Conservation (phyloP, 2,329 filamentous ascomycete species). For the Fusarium sterilihyphosum region DNA sequence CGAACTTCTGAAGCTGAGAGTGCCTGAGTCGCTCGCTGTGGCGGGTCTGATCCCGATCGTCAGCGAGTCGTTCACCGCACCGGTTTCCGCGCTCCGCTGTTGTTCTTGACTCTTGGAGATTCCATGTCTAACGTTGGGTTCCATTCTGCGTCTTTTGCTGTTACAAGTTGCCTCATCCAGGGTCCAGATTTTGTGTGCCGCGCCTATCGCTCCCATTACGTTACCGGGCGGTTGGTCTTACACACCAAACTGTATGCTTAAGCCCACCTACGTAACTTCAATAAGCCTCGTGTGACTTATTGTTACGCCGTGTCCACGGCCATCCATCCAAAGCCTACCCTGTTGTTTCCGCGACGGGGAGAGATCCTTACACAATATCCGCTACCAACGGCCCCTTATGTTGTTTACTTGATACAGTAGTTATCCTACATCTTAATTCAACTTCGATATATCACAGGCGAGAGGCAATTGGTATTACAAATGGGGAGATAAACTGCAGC, state of each 20-base stretch:
- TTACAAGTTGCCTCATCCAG: slow-evolving; percentile 5
- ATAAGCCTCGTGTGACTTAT: slow-evolving; percentile 7
- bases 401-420: slow-evolving; percentile 11
- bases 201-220: slow-evolving; percentile 27
- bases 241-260: slow-evolving; percentile 17
- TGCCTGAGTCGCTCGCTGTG: slow-evolving; percentile 10
- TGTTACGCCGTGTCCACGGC: background rate
- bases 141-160: background rate
- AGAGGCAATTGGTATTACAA: background rate
- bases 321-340: background rate
- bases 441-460: background rate
- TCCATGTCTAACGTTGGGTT: background rate
- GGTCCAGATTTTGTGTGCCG: slow-evolving; percentile 9
- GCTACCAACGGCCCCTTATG: background rate
- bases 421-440: slow-evolving; percentile 16
- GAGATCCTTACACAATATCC: slow-evolving; percentile 11
- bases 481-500: background rate
- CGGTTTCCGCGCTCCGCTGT: background rate
- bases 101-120: slow-evolving; percentile 9
- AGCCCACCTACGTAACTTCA: slow-evolving; percentile 11
- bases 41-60: slow-evolving; percentile 11
- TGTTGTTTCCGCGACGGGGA: background rate
- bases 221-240: background rate
- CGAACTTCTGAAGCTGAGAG: slow-evolving; percentile 19
- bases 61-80: slow-evolving; percentile 28